Conservation (phyloP, 1,284 basidiomycete species). For the Boletellus sp. region DNA sequence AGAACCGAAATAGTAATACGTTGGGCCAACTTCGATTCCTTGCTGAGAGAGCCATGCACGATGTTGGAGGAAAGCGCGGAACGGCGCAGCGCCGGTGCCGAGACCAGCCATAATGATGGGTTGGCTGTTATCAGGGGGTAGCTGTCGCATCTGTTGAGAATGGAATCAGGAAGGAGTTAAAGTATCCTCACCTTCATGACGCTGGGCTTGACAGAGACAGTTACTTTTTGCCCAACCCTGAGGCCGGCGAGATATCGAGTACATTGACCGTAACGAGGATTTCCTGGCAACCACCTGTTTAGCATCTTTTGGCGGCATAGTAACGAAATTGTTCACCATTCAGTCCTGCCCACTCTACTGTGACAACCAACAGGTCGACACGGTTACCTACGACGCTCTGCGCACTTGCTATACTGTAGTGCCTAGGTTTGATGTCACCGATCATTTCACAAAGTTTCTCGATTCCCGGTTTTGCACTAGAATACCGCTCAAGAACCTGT, state of each 20-base stretch:
- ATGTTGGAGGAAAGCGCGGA: conserved; percentile 97
- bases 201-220: conserved; percentile 96
- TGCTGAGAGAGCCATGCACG: conserved; percentile 80
- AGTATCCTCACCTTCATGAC: conserved; percentile 87
- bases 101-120: conserved; percentile 99
- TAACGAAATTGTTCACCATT: conserved; percentile 54
- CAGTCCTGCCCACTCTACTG: conserved; percentile 91
- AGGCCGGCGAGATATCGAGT: conserved; percentile 90
- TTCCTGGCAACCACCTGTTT: conserved; percentile 44
- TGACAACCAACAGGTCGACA: conserved; percentile 93
- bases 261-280: conserved; percentile 88
- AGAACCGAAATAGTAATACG: conserved; percentile 98
- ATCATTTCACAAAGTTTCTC: conserved; percentile 85
- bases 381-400: conserved; percentile 93
- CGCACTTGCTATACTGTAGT: conserved; percentile 96
- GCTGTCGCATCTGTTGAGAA: conserved; percentile 39
- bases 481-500: conserved; percentile 81
- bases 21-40: conserved; percentile 81
- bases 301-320: neutral
- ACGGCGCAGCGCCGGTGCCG: conserved; percentile 96
- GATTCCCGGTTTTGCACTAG: conserved; percentile 76
- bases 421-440: conserved; percentile 94
- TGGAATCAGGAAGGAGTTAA: neutral
- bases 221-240: conserved; percentile 86
- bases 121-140: conserved; percentile 81